Percentiles rank a stretch among this genome's conserved stretches.
Evolutionary conservation across 1,139 yeast genomes (phyloP).

Genomic region (Protomyces lactucae-debilis): DNA sequence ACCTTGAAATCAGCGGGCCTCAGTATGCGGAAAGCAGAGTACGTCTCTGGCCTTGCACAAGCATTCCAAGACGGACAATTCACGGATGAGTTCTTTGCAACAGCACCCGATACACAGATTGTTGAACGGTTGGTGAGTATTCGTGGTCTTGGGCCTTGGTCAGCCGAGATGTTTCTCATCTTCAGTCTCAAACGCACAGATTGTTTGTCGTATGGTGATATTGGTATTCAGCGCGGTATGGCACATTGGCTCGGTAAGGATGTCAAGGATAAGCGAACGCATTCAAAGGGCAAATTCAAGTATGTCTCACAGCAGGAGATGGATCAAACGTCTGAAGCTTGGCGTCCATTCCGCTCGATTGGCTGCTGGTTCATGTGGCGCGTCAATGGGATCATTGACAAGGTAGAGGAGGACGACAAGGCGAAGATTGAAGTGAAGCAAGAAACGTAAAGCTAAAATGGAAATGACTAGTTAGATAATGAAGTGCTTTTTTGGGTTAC

Average conservation of each 20-base stretch:
- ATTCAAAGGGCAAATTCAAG: slow-evolving; percentile 33
- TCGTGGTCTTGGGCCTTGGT: slow-evolving; percentile 87
- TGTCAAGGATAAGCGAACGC: slow-evolving; percentile 9
- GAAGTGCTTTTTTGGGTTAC: neutral
- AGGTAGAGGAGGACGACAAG: neutral
- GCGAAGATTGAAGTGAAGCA: neutral
- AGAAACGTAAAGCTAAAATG: too few species aligned
- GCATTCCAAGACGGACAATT: slow-evolving; percentile 40
- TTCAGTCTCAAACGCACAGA: slow-evolving; percentile 64
- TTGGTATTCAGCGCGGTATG: slow-evolving; percentile 57
- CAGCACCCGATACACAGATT: slow-evolving; percentile 47
- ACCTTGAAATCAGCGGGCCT: slow-evolving; percentile 61
- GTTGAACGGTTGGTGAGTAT: slow-evolving; percentile 53
- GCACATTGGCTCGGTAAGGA: slow-evolving; percentile 11
- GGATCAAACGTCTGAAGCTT: slow-evolving; percentile 53
- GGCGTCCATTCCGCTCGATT: slow-evolving; percentile 58
- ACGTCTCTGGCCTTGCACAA: slow-evolving; percentile 41
- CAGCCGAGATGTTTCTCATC: slow-evolving; percentile 73
- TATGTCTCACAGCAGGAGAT: slow-evolving; percentile 38
- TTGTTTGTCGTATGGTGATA: slow-evolving; percentile 71
- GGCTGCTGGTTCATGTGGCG: slow-evolving; percentile 71
- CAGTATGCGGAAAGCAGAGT: slow-evolving; percentile 63
- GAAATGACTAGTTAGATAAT: too few species aligned
- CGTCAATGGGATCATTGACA: slow-evolving; percentile 1
- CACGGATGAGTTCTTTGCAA: slow-evolving; percentile 35